Evolutionary conservation across 148 eudicot genomes (phyloP), one percentile per base, ranked within the genome.

Genomic region (Rhododendron griersonianum): DNA sequence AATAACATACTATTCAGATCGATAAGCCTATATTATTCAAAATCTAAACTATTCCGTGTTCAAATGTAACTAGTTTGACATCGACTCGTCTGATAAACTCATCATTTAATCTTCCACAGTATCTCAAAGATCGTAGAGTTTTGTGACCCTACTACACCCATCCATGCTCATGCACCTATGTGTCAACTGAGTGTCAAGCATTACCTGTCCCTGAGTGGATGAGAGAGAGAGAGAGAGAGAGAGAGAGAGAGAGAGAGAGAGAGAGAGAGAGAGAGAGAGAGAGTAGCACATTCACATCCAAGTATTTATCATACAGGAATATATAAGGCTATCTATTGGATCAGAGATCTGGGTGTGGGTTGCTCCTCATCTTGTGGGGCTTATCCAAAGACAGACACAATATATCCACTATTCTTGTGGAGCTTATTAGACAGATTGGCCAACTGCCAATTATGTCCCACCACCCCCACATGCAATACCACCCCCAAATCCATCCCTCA

Each of bases 201-300:
- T 39, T 75, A 35, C 79, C 37, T 75, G 79, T 16, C 47, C 47
- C 48, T 39, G 8, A 81, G 25, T 18, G 28, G 33, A 30, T 14
- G 71, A 61, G 74, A 19, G 84, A 35, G 85, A 87, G 30, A 28
- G 30, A 28, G 30, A 28, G 30, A 28, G 30, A 28, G 30, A 28
- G 30, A 30, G 57, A 48, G 84, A 84, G 50, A 55, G 59, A 21
- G 82, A n/a, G 83, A 82, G 74, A 33, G 84, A 35, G 85, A 87
- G 33, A 33, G 89, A 63, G 91, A 85, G 71, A 81, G 87, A 84
- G 81, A 85, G 63, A 23, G 57, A 48, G 84, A 84, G 50, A 55
- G 59, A 21, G 82, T 57, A 37, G 18, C 61, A 67, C 78, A 86
- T 87, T 87, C 77, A 81, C 86, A 85, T 45, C 89, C 91, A 89